Evolutionary conservation across 345 rosid genomes (phyloP), one percentile per base, ranked within the genome.

Genomic region (Dipteronia dyeriana): DNA sequence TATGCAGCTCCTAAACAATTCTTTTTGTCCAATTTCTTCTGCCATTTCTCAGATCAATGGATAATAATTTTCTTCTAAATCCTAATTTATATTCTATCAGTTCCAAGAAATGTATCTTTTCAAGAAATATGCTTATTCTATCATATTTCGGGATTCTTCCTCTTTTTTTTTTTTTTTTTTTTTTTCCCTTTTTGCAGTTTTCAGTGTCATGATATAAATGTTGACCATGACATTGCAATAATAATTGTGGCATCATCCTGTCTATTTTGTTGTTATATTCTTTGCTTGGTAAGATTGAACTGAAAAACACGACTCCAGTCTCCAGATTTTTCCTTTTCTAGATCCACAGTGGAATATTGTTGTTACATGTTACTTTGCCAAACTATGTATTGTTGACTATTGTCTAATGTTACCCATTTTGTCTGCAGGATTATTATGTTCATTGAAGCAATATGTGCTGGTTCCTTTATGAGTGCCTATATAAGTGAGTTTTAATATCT

Each of bases 341-440:
- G 31, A 43, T 51, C 8, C 63, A 47, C n/a, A 3, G 3, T 75
- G 26, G 45, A 41, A 56, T 16, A 53, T 54, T 19, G 34, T 45
- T 38, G 57, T 77, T 65, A 26, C 72, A 45, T 64, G 57, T 77
- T 65, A 26, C 72, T 57, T 64, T 76, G 60, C 17, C 22, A 17
- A 70, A 29, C 64, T 71, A 38, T 65, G 43, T 63, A 73, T 53
- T 49, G 8, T 70, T 66, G 70, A 66, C 49, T 43, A 5, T 60
- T 53, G 19, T 73, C 25, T 73, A 6, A 59, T 3, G 71, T 17
- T 14, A 47, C 49, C 25, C 38, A 47, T 62, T 66, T 75, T 43
- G 74, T 77, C 4, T 88, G 87, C 93, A 95, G 98, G 90, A 91
- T 93, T 73, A 89, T 91, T 75, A 90, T 95, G 98, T 70, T 89